Conservation (phyloP, 805 yeast species). For the Clavispora asparagi region DNA sequence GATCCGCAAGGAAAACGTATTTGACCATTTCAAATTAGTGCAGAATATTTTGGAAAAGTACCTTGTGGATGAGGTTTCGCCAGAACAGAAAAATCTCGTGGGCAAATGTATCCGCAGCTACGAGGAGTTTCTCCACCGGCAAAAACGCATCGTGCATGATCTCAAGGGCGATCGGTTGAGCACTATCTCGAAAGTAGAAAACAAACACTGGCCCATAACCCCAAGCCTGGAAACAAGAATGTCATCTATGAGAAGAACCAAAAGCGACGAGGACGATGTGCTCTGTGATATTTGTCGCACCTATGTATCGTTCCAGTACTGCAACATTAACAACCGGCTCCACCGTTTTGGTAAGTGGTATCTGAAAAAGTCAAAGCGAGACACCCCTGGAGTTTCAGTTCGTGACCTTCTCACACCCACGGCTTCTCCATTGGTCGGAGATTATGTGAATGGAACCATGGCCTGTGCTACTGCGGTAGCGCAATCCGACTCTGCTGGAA, state of each 20-base stretch:
- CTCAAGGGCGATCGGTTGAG: constrained; percentile 18
- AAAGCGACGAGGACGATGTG: constrained; percentile 38
- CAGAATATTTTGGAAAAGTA: constrained; percentile 38
- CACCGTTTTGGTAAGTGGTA: constrained; percentile 18
- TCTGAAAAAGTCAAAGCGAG: constrained; percentile 9
- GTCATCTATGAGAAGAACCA: constrained; percentile 2
- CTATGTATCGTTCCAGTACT: constrained; percentile 43
- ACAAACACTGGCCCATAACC: neutral
- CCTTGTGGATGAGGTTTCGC: neutral
- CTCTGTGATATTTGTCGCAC: constrained; percentile 48
- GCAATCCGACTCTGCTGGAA: constrained; percentile 6
- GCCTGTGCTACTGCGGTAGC: constrained; percentile 2
- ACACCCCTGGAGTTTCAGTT: constrained; percentile 5
- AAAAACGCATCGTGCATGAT: constrained; percentile 13
- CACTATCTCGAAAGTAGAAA: neutral
- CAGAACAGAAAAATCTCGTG: constrained; percentile 6
- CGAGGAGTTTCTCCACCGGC: constrained; percentile 19
- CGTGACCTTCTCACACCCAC: constrained; percentile 34
- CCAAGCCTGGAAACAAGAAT: neutral
- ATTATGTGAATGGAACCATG: neutral
- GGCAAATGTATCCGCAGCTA: constrained; percentile 25
- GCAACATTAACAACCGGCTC: constrained; percentile 29
- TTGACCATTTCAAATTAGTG: constrained; percentile 49
- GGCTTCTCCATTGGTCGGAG: constrained; percentile 25
- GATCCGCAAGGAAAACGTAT: constrained; percentile 41